Evolutionary conservation across 1,284 basidiomycete genomes (phyloP), one percentile per base, ranked within the genome.

Genomic region (Salmacisia buchloeana): DNA sequence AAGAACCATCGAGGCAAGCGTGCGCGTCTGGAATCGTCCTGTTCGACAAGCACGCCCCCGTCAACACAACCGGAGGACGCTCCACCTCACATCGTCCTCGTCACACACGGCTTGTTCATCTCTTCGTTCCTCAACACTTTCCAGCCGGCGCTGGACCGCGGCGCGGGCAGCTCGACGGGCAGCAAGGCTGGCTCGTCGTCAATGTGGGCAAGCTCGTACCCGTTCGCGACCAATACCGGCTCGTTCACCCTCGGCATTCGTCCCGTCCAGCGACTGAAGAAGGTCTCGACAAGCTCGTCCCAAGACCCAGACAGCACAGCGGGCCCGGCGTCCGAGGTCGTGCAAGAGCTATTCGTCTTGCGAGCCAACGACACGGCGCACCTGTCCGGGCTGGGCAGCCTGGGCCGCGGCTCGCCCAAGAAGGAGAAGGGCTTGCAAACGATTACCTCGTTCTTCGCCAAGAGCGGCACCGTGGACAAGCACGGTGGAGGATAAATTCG

Each of bases 71-170:
- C 35, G 7, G 10, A 18, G 13, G 33, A 4, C 12, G 34, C 13
- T n/a, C 29, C 57, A 1, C 70, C 74, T 12, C 74, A 75, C 41
- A 63, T 74, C 3, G 69, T 77, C 1, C 39, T 76, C 5, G 73
- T 77, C 15, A 67, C 69, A 15, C 76, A 77, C 64, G 76, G 74
- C 25, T 71, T 75, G 64, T 74, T 72, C 73, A 72, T 77, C 63
- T 70, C 72, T 2, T 65, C 69, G 10, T 76, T 75, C 29, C 63
- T 77, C 3, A 63, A 60, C 23, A 34, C 52, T 0, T 67, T 67
- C 58, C 70, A 68, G 33, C 69, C 69, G n/a, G 49, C 49, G 27
- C 31, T 29, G 25, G 49, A 54, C 49, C 25, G 29, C 7, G 9
- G 25, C 15, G n/a, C n/a, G n/a, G n/a, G n/a, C n/a, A n/a, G n/a